phyloP scores from a whole-genome alignment of 1,284 basidiomycete genomes.

The Pseudozyma sp. region DNA sequence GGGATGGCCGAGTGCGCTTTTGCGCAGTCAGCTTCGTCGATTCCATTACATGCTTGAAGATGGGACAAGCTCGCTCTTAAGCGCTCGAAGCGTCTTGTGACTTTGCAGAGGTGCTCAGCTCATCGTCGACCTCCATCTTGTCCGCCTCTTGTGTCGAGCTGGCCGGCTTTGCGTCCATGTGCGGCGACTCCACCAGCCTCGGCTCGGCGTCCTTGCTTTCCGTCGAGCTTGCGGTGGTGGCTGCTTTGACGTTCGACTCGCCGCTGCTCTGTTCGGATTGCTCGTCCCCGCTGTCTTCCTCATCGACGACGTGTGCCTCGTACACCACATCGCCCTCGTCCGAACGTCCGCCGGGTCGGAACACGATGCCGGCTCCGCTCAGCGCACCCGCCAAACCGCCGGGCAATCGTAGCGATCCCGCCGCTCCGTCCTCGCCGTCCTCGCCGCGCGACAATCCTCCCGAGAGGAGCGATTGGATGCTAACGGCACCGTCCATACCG shows the following conservation, averaged over 20 bases:
- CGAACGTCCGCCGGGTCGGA: slow-evolving; percentile 57
- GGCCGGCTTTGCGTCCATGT: slow-evolving; percentile 41
- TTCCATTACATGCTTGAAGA: too few species aligned
- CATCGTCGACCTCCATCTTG: slow-evolving; percentile 40
- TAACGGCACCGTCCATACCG: slow-evolving; percentile 45
- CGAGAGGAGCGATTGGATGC: slow-evolving; percentile 63
- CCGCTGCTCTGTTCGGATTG: slow-evolving; percentile 34
- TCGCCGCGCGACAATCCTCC: slow-evolving; percentile 59
- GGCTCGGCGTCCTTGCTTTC: slow-evolving; percentile 32
- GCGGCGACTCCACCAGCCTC: slow-evolving; percentile 54
- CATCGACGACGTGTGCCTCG: slow-evolving; percentile 62
- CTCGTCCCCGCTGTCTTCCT: slow-evolving; percentile 55
- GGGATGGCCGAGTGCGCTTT: not conserved
- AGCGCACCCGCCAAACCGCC: slow-evolving; percentile 58
- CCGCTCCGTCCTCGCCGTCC: slow-evolving; percentile 48
- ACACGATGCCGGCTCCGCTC: slow-evolving; percentile 62
- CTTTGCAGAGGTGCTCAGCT: slow-evolving; percentile 8
- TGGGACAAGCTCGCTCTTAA: too few species aligned
- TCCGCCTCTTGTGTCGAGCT: slow-evolving; percentile 29
- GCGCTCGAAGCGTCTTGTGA: slow-evolving; percentile 9
- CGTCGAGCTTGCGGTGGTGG: slow-evolving; percentile 4
- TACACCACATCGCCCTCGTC: slow-evolving; percentile 60
- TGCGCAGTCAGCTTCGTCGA: not conserved
- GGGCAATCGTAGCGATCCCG: slow-evolving; percentile 41
- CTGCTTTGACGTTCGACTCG: slow-evolving; percentile 18